A percentile compares a stretch with the other conserved stretches of the same genome.
Evolutionary conservation across 352 stramenopile genomes (phyloP).

Genomic region (Phytophthora niederhauseri): DNA sequence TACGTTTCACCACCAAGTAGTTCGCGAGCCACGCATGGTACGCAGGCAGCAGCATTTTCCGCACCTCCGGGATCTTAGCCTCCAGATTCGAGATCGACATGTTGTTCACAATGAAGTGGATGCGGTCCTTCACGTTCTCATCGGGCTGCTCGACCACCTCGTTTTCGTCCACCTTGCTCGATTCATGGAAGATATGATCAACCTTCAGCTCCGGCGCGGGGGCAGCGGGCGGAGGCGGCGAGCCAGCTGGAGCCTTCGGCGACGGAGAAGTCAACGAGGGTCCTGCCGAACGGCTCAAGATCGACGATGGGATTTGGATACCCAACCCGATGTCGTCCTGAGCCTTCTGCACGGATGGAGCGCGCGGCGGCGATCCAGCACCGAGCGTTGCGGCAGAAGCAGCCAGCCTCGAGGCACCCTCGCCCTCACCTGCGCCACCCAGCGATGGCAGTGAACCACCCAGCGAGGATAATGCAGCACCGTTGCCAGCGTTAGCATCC

Average conservation of each 20-base stretch:
- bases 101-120: slow-evolving; percentile 99
- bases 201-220: slow-evolving; percentile 70
- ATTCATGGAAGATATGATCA: slow-evolving; percentile 86
- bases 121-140: slow-evolving; percentile 93
- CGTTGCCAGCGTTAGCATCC: slow-evolving; percentile 30
- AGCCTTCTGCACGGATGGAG: slow-evolving; percentile 21
- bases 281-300: slow-evolving; percentile 51
- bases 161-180: slow-evolving; percentile 62
- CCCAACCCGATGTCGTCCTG: slow-evolving; percentile 39
- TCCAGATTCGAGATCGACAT: slow-evolving; percentile 98
- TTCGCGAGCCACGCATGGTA: slow-evolving; percentile 99
- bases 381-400: slow-evolving; percentile 30
- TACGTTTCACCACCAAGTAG: slow-evolving; percentile 99
- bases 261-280: slow-evolving; percentile 55
- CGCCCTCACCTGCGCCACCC: slow-evolving; percentile 20
- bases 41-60: slow-evolving; percentile 92
- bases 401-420: slow-evolving; percentile 33
- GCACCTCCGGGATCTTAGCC: slow-evolving; percentile 96
- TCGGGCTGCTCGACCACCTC: slow-evolving; percentile 76
- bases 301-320: slow-evolving; percentile 48
- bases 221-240: slow-evolving; percentile 45
- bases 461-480: slow-evolving; percentile 27
- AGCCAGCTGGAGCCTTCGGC: slow-evolving; percentile 45
- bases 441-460: slow-evolving; percentile 29
- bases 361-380: slow-evolving; percentile 22